These are phyloP conservation scores for Wickerhamiella brachini DNA, from an alignment of 805 yeast genomes.

Conservation along the genomic window DNA sequence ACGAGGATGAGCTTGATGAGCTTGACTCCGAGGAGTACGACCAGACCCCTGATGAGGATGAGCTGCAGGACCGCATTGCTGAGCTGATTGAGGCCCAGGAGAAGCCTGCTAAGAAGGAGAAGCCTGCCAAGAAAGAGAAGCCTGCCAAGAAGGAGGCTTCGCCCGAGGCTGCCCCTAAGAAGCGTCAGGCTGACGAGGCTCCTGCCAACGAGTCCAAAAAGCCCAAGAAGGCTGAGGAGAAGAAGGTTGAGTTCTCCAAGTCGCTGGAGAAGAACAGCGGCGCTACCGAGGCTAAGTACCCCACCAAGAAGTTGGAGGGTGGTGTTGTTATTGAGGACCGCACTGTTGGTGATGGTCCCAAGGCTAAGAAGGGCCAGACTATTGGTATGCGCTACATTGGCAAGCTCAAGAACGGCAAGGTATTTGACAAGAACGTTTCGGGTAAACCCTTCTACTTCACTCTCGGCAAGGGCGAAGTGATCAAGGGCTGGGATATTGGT, in stretches of 20 bases:
- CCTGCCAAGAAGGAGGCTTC: slow-evolving; percentile 20
- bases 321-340: slow-evolving; percentile 92
- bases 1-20: slow-evolving; percentile 23
- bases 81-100: slow-evolving; percentile 44
- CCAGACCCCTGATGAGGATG: slow-evolving; percentile 22
- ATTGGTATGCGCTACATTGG: slow-evolving; percentile 97
- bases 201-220: slow-evolving; percentile 22
- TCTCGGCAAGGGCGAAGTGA: slow-evolving; percentile 95
- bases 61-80: slow-evolving; percentile 20
- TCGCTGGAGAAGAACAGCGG: slow-evolving; percentile 93
- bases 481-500: slow-evolving; percentile 98
- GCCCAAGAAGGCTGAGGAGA: slow-evolving; percentile 36
- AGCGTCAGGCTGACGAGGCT: slow-evolving; percentile 25
- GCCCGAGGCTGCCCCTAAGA: slow-evolving; percentile 16
- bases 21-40: slow-evolving; percentile 17
- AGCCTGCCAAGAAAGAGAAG: slow-evolving; percentile 25
- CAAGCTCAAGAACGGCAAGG: slow-evolving; percentile 90
- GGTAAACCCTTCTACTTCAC: slow-evolving; percentile 92
- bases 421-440: slow-evolving; percentile 90
- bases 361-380: slow-evolving; percentile 75
- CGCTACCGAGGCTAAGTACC: slow-evolving; percentile 26
- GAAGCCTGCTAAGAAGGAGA: slow-evolving; percentile 47
- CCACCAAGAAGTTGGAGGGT: slow-evolving; percentile 72
- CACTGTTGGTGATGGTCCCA: slow-evolving; percentile 73
- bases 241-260: slow-evolving; percentile 78